Conservation (phyloP, 345 rosid species). For the Lumnitzera racemosa region DNA sequence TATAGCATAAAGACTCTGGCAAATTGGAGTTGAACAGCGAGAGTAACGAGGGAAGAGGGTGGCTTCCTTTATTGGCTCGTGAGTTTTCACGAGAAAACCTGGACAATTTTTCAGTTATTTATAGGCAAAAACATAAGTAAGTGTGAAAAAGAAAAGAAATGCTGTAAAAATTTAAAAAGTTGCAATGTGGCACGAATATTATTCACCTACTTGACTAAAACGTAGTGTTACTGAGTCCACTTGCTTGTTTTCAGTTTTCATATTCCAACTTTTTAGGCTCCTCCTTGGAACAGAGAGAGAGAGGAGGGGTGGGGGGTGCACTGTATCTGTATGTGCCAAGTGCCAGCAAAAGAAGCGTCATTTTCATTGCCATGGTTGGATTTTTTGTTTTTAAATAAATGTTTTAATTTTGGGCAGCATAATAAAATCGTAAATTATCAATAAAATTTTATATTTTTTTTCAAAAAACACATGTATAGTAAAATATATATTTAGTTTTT, state of each 20-base stretch:
- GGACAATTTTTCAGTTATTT: conserved; percentile 7
- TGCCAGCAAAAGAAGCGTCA: conserved; percentile 18
- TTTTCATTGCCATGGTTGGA: conserved; percentile 2
- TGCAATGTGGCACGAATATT: not conserved
- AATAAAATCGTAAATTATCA: not conserved
- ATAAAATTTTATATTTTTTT: too few relatives aligned
- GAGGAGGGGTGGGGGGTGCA: too few relatives aligned
- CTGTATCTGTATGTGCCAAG: conserved; percentile 6
- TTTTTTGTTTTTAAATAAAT: not conserved
- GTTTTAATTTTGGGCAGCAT: not conserved
- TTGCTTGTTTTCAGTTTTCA: not conserved
- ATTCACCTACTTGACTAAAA: not conserved
- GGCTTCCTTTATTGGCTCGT: conserved; percentile 29
- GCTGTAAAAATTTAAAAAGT: not conserved
- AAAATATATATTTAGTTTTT: too few relatives aligned
- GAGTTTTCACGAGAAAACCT: conserved; percentile 40
- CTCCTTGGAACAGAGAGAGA: not conserved
- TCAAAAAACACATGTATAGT: too few relatives aligned
- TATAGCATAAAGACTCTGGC: conserved; percentile 2
- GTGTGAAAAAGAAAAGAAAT: not conserved
- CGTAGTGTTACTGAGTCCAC: too few relatives aligned
- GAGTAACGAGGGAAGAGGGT: conserved; percentile 29
- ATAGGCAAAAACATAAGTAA: not conserved
- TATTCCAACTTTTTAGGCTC: conserved; percentile 16
- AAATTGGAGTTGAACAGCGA: conserved; percentile 5